Conservation (phyloP, 1,139 yeast genomes). For the Nadsonia starkeyi-henricii region DNA sequence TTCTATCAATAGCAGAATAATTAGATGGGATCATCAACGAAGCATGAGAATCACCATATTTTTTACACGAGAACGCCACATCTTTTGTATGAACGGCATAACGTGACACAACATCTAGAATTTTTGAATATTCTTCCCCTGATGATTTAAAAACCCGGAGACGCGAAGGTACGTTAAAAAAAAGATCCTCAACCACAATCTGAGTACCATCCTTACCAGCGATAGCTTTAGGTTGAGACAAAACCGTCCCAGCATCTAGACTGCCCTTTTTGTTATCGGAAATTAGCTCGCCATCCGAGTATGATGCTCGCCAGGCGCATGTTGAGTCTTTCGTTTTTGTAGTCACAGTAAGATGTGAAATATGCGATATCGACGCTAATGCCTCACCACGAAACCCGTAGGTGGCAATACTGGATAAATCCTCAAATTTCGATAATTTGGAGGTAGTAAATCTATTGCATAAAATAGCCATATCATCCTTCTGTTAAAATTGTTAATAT, state of each 20-base stretch:
- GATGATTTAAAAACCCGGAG: constrained; percentile 40
- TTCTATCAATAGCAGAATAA: constrained; percentile 39
- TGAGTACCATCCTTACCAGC: constrained; percentile 90
- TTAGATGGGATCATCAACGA: constrained; percentile 14
- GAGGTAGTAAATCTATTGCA: constrained; percentile 66
- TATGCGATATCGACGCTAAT: constrained; percentile 52
- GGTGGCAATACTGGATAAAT: constrained; percentile 36
- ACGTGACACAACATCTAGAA: constrained; percentile 70
- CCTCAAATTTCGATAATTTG: constrained; percentile 40
- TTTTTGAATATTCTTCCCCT: constrained; percentile 60
- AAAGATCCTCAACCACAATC: constrained; percentile 72
- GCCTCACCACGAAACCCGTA: constrained; percentile 83
- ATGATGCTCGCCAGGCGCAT: constrained; percentile 55
- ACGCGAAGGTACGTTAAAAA: constrained; percentile 78
- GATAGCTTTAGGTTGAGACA: constrained; percentile 45
- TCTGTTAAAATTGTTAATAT: constrained; percentile 6
- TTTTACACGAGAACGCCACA: constrained; percentile 70
- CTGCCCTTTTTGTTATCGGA: constrained; percentile 4
- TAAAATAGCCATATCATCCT: constrained; percentile 40
- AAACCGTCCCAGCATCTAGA: constrained; percentile 9
- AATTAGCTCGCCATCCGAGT: constrained; percentile 45
- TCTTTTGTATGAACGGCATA: constrained; percentile 63
- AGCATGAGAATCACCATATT: constrained; percentile 40
- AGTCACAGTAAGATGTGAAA: constrained; percentile 53
- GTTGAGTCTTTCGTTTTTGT: constrained; percentile 50